phyloP scores from a whole-genome alignment of 371 early-diverging fungal species.

The Apophysomyces trapeziformis region DNA sequence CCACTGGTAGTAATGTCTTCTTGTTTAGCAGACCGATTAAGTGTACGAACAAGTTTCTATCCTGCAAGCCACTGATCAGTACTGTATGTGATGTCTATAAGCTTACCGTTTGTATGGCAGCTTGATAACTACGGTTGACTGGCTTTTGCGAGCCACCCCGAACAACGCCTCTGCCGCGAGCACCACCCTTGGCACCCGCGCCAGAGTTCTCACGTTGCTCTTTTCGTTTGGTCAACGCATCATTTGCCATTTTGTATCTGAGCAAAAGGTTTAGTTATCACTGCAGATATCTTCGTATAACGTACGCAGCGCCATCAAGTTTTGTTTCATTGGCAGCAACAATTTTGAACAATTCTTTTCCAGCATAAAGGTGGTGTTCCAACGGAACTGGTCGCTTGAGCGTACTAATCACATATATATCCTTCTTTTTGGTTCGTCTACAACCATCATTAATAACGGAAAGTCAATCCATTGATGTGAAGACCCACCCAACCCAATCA shows the following conservation, averaged over 20 bases:
- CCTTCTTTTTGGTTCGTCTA: conserved; percentile 93
- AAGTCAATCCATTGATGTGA: neutral
- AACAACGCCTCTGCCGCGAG: conserved; percentile 33
- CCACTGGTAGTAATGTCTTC: conserved; percentile 86
- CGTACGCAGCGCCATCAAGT: conserved; percentile 43
- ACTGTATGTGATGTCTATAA: neutral
- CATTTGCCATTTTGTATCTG: conserved; percentile 73
- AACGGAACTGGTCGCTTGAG: conserved; percentile 96
- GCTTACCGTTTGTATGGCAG: conserved; percentile 42
- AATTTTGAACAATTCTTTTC: conserved; percentile 83
- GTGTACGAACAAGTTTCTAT: conserved; percentile 81
- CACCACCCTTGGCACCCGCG: conserved; percentile 56
- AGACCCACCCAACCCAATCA: conserved; percentile 95
- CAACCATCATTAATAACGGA: neutral
- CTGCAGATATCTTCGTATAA: neutral
- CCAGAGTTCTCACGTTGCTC: conserved; percentile 48
- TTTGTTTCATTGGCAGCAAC: conserved; percentile 72
- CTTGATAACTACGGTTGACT: conserved; percentile 45
- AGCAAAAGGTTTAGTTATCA: neutral
- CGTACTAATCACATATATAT: conserved; percentile 98
- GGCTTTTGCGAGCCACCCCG: conserved; percentile 51
- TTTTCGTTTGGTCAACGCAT: conserved; percentile 61
- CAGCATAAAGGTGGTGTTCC: conserved; percentile 93
- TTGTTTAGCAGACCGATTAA: conserved; percentile 79
- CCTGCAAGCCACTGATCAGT: conserved; percentile 40